Conservation (phyloP, 2,329 filamentous ascomycete species). For the Lasiodiplodia citricola region DNA sequence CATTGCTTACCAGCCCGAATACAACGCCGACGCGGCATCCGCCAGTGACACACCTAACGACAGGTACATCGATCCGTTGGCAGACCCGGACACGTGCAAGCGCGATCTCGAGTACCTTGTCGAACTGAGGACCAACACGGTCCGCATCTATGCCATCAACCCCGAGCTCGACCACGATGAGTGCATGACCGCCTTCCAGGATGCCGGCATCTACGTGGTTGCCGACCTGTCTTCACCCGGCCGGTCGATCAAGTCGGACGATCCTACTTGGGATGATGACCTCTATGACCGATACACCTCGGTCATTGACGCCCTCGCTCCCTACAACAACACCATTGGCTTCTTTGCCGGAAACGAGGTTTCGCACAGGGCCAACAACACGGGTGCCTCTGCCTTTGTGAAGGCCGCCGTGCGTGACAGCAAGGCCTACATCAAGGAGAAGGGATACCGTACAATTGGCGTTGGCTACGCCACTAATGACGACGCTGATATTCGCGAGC, state of each 20-base stretch:
- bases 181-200: slow-evolving; percentile 83
- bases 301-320: slow-evolving; percentile 79
- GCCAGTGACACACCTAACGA: slow-evolving; percentile 50
- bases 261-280: slow-evolving; percentile 76
- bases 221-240: slow-evolving; percentile 85
- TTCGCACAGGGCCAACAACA: slow-evolving; percentile 89
- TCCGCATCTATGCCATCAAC: slow-evolving; percentile 94
- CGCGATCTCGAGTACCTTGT: slow-evolving; percentile 84
- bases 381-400: slow-evolving; percentile 87
- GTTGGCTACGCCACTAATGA: slow-evolving; percentile 98
- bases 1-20: slow-evolving; percentile 91
- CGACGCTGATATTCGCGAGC: slow-evolving; percentile 78
- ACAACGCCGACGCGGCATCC: slow-evolving; percentile 53
- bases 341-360: slow-evolving; percentile 99
- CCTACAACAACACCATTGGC: slow-evolving; percentile 90
- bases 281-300: slow-evolving; percentile 81
- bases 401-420: slow-evolving; percentile 97
- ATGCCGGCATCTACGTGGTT: slow-evolving; percentile 92
- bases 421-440: slow-evolving; percentile 88
- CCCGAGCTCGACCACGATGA: slow-evolving; percentile 75
- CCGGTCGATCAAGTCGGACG: slow-evolving; percentile 82
- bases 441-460: slow-evolving; percentile 78
- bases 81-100: slow-evolving; percentile 72
- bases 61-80: slow-evolving; percentile 79
- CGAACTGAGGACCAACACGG: slow-evolving; percentile 84